A percentile compares a stretch with the other conserved stretches of the same genome.
phyloP scores from a whole-genome alignment of 2,329 filamentous ascomycete species.

The Pseudogymnoascus sp. region DNA sequence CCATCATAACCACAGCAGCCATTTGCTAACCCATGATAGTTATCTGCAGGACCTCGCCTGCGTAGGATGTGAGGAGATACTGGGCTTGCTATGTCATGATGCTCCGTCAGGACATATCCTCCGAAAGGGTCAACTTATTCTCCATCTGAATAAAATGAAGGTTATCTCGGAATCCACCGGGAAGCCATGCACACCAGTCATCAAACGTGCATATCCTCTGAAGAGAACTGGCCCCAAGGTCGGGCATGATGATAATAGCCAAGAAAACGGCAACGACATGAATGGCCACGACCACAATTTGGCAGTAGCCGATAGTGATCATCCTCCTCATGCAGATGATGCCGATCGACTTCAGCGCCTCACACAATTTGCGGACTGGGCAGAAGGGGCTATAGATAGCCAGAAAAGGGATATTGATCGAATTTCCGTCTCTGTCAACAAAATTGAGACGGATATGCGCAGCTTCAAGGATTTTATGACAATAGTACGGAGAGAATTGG shows the following conservation, averaged over 20 bases:
- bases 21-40: conserved; percentile 15
- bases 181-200: conserved; percentile 12
- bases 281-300: background rate
- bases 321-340: background rate
- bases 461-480: conserved; percentile 25
- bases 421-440: conserved; percentile 19
- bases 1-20: background rate
- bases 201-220: background rate
- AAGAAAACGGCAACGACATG: background rate
- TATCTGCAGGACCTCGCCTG: conserved; percentile 25
- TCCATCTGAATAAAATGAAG: conserved; percentile 21
- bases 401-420: conserved; percentile 27
- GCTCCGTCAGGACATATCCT: conserved; percentile 25
- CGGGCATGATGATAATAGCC: background rate
- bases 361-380: conserved; percentile 21
- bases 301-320: background rate
- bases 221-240: background rate
- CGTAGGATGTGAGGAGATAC: conserved; percentile 17
- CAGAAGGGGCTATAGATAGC: conserved; percentile 18
- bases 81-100: conserved; percentile 25
- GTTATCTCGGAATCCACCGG: conserved; percentile 20
- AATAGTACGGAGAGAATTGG: conserved; percentile 21
- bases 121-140: conserved; percentile 22
- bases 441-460: conserved; percentile 23
- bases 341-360: conserved; percentile 10